These are phyloP conservation scores for Lojkania enalia DNA, from an alignment of 2,329 filamentous ascomycete species.

Conservation along the genomic window DNA sequence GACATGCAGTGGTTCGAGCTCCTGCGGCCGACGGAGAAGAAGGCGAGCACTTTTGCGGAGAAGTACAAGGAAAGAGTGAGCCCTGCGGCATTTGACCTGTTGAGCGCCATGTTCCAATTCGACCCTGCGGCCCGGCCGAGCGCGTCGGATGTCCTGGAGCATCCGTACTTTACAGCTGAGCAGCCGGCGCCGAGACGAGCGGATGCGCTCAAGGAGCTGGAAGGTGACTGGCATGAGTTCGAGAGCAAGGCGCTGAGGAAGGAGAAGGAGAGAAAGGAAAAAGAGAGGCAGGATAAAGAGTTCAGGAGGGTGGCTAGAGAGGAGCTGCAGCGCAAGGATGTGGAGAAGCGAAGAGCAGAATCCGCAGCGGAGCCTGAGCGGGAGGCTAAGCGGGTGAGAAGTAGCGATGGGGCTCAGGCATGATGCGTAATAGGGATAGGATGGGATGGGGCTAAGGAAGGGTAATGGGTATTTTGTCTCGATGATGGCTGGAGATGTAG, in stretches of 20 bases:
- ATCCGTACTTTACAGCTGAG: conserved; percentile 86
- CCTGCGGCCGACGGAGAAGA: conserved; percentile 74
- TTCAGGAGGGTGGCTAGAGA: conserved; percentile 46
- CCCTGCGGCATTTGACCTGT: conserved; percentile 78
- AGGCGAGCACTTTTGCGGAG: conserved; percentile 76
- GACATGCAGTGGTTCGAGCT: conserved; percentile 98
- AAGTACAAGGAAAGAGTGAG: conserved; percentile 79
- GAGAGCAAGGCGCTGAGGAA: conserved; percentile 93
- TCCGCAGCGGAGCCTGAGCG: conserved; percentile 31
- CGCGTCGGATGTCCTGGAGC: conserved; percentile 80
- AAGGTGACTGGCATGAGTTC: conserved; percentile 98
- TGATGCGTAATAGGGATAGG: no score
- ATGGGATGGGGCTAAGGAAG: no score
- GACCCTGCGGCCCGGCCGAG: conserved; percentile 83
- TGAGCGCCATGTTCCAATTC: conserved; percentile 83
- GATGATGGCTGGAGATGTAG: no score
- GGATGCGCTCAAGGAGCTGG: conserved; percentile 76
- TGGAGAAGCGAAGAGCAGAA: conserved; percentile 41
- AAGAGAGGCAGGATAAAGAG: conserved; percentile 64
- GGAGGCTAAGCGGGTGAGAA: conserved; percentile 39
- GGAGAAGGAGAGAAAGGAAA: conserved; percentile 74
- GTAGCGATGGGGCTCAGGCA: conserved; percentile 15
- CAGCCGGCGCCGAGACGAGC: conserved; percentile 77
- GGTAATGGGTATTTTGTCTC: no score
- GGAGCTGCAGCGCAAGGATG: conserved; percentile 32